Evolutionary conservation across 345 rosid genomes (phyloP), one percentile per base, ranked within the genome.

Genomic region (Gossypioides kirkii): DNA sequence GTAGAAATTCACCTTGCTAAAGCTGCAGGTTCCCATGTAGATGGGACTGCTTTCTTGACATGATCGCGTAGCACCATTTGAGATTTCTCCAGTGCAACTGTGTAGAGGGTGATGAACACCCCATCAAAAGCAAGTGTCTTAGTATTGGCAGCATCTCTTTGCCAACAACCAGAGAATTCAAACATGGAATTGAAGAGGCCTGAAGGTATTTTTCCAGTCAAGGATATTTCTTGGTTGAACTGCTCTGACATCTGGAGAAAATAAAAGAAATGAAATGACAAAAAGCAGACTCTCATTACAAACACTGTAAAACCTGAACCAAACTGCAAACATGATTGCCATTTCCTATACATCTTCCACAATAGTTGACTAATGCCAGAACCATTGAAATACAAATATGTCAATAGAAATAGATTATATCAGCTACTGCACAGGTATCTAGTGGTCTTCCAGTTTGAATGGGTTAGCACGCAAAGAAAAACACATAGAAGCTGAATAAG

Each of bases 101-200:
- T 83, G 61, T 90, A 90, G 10, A 88, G 86, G 43, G 87, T 84
- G 79, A 87, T 88, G 56, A 86, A 84, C 52, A 87, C 83, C 72
- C 99, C 99, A 83, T 90, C 95, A 72, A 94, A 94, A 69, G 98
- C 90, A 64, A 94, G 97, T 76, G 86, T 85, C 82, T 90, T 92
- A 14, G 99, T 92, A 76, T 80, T 89, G 60, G 96, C 94, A 26
- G 95, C 96, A 78, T 94, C 98, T 75, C 87, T 94, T 79, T 92
- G 96, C 99, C 97, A 92, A 80, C 87, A 85, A 73, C 97, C 84
- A 3, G 97, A 87, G 82, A 88, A 94, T 41, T 90, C 97, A 77
- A 90, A 94, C 99, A 90, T 88, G 10, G 91, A 67, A 77, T 94
- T 92, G 82, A 94, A 94, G 69, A 87, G 87, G 69, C 99, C 99